Evolutionary conservation across 345 rosid genomes (phyloP).

Genomic region (Moricandia moricandioides): DNA sequence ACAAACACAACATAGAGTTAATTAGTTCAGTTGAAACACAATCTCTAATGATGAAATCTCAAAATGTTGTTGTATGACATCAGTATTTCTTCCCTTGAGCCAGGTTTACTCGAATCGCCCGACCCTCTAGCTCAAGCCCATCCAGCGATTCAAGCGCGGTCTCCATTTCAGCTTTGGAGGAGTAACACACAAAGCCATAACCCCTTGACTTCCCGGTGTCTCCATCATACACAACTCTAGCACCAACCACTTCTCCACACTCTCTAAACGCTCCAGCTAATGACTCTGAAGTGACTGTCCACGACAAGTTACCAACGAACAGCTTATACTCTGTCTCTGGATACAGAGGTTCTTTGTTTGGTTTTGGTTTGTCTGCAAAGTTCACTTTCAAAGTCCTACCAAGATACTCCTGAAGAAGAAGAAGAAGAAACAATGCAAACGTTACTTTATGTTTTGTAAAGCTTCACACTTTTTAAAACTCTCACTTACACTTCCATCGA

Average conservation of each 20-base stretch:
- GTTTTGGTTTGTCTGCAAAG: slow-evolving; percentile 67
- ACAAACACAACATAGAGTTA: not conserved
- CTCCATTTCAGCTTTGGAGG: slow-evolving; percentile 71
- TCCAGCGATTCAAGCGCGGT: slow-evolving; percentile 64
- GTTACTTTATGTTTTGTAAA: not conserved
- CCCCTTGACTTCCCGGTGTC: slow-evolving; percentile 82
- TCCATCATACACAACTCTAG: slow-evolving; percentile 84
- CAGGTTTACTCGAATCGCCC: slow-evolving; percentile 66
- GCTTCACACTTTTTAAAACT: not conserved
- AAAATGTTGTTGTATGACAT: slow-evolving; percentile 14
- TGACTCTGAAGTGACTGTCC: slow-evolving; percentile 78
- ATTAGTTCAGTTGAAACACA: not conserved
- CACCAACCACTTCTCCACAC: slow-evolving; percentile 75
- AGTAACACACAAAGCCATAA: slow-evolving; percentile 74
- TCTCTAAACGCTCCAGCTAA: slow-evolving; percentile 64
- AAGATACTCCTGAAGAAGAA: slow-evolving; percentile 53
- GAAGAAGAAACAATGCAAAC: not conserved
- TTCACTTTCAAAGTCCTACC: slow-evolving; percentile 75
- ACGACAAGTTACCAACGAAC: slow-evolving; percentile 80
- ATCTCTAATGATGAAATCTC: not conserved
- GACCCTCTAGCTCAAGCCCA: slow-evolving; percentile 79
- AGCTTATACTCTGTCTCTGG: slow-evolving; percentile 85
- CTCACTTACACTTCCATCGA: slow-evolving; percentile 80
- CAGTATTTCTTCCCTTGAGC: slow-evolving; percentile 63
- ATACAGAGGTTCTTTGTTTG: slow-evolving; percentile 58